Evolutionary conservation across 1,284 basidiomycete genomes (phyloP).

Genomic region (Malassezia globosa): DNA sequence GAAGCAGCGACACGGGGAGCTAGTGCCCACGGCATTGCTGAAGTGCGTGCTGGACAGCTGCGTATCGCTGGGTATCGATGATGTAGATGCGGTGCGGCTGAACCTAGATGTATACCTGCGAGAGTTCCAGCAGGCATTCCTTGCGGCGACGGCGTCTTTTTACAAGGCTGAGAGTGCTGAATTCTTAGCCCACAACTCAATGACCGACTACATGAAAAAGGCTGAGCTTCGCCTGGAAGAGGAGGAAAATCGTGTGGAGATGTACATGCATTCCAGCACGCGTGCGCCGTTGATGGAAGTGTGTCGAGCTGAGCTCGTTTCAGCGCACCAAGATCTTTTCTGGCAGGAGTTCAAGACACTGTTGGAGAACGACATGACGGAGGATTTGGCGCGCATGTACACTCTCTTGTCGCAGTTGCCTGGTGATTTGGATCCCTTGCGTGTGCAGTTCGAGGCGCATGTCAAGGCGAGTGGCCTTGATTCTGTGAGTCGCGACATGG

Average conservation of each 20-base stretch:
- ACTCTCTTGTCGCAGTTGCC: slow-evolving; percentile 75
- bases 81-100: slow-evolving; percentile 75
- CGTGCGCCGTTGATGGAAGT: slow-evolving; percentile 59
- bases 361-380: slow-evolving; percentile 82
- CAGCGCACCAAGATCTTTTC: slow-evolving; percentile 74
- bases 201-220: slow-evolving; percentile 93
- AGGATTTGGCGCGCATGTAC: slow-evolving; percentile 78
- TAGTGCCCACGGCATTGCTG: slow-evolving; percentile 80
- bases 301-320: slow-evolving; percentile 85
- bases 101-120: slow-evolving; percentile 89
- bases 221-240: slow-evolving; percentile 83
- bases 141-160: slow-evolving; percentile 75
- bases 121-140: slow-evolving; percentile 80
- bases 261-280: slow-evolving; percentile 67
- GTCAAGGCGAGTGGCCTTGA: slow-evolving; percentile 79
- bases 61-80: slow-evolving; percentile 83
- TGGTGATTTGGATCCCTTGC: slow-evolving; percentile 79
- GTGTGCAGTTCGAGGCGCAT: slow-evolving; percentile 85
- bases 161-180: slow-evolving; percentile 82
- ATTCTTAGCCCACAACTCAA: slow-evolving; percentile 78
- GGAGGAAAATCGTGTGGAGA: slow-evolving; percentile 88
- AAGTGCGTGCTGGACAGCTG: slow-evolving; percentile 86
- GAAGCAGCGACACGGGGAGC: slow-evolving; percentile 84
- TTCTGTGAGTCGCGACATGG: slow-evolving; percentile 65
- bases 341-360: slow-evolving; percentile 89